Evolutionary conservation across 2,329 filamentous ascomycete species (phyloP), one percentile per base, ranked within the genome.

Genomic region (Capronia americana): DNA sequence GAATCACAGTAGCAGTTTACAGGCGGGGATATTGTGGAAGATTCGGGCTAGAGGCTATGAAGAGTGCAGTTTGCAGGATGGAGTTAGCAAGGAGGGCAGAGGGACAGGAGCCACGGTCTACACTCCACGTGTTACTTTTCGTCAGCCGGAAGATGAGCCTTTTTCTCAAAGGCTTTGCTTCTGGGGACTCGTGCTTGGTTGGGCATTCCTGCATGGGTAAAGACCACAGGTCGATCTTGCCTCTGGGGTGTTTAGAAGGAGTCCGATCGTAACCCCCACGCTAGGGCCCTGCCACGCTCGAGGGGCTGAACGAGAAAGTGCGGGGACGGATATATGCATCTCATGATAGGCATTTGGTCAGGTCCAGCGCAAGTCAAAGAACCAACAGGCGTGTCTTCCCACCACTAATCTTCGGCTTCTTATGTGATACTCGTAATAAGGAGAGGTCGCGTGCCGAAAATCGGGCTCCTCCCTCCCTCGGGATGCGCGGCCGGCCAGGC

Each of bases 261-360:
- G 23, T 56, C 14, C 59, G 48, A 56, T 56, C 50, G 32, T 26
- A 10, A 32, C 38, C 20, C 38, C 66, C 64, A 41, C 26, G 44
- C 30, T 38, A 61, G 28, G 28, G 28, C 6, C 24, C 48, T 1
- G 17, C 53, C 26, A 55, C 28, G 53, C 53, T 17, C 53, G 20
- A 28, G 23, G 26, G 26, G 14, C 38, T 12, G 44, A 50, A 46
- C 30, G 17, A 38, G 57, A 53, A 61, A 57, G 44, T 65, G 62
- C 65, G 65, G 65, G 66, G 65, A 61, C 66, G 59, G 63, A 65
- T 63, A 60, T 63, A 55, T 68, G 62, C 65, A 66, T 63, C 38
- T 60, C 58, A 61, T 61, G 58, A 61, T 61, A 61, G 58, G 58
- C 58, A 66, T 62, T 46, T 30, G 54, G 28, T 58, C 44, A 54